Percentiles rank a stretch among this genome's conserved stretches.
Conservation (phyloP, 2,329 filamentous ascomycete species). For the Aspergillus tamarii region DNA sequence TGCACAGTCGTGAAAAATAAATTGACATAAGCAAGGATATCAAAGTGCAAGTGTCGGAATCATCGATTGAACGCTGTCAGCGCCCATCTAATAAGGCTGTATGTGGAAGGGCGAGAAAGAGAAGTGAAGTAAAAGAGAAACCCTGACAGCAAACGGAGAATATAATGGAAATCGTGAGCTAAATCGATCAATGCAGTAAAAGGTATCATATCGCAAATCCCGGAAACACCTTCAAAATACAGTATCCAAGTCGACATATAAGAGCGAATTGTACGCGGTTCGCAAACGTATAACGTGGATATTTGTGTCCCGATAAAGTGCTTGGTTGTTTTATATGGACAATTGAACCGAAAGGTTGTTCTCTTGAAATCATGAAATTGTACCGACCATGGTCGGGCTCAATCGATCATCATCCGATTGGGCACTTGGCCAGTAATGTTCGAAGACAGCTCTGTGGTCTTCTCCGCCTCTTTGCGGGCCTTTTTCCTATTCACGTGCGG, state of each 20-base stretch:
- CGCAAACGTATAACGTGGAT: slow-evolving; percentile 17
- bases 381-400: slow-evolving; percentile 12
- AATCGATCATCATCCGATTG: slow-evolving; percentile 52
- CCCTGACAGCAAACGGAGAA: slow-evolving; percentile 13
- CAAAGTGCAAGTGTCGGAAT: slow-evolving; percentile 12
- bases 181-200: slow-evolving; percentile 26
- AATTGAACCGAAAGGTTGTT: slow-evolving; percentile 4
- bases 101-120: slow-evolving; percentile 1
- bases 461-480: slow-evolving; percentile 53
- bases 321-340: slow-evolving; percentile 3
- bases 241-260: slow-evolving; percentile 16
- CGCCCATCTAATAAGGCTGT: slow-evolving; percentile 18
- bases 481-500: slow-evolving; percentile 72
- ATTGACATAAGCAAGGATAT: slow-evolving; percentile 20
- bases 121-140: slow-evolving; percentile 5
- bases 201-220: slow-evolving; percentile 37
- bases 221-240: slow-evolving; percentile 24
- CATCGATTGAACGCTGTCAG: slow-evolving; percentile 23
- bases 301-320: slow-evolving; percentile 9
- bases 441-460: slow-evolving; percentile 46
- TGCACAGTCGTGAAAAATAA: slow-evolving; percentile 26
- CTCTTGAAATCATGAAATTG: slow-evolving; percentile 6
- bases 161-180: slow-evolving; percentile 20
- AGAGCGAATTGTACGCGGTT: slow-evolving; percentile 12
- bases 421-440: slow-evolving; percentile 41